These are phyloP conservation scores for Pancytospora philotis DNA, from an alignment of 371 early-diverging fungal species.

Conservation along the genomic window DNA sequence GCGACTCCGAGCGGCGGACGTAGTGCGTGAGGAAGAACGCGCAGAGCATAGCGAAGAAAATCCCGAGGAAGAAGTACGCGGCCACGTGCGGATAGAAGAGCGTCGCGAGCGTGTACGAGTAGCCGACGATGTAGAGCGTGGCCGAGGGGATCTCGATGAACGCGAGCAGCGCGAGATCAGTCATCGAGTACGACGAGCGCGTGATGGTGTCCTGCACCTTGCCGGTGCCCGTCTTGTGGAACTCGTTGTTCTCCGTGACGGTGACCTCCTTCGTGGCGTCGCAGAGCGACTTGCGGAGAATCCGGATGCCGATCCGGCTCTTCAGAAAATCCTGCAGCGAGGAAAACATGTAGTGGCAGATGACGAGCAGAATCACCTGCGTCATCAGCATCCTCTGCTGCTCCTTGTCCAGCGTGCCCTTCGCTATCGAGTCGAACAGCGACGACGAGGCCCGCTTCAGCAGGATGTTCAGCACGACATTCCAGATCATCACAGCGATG, in stretches of 20 bases:
- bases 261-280: not conserved
- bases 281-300: too few species aligned
- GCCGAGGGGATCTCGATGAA: constrained; percentile 7
- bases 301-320: too few species aligned
- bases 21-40: not conserved
- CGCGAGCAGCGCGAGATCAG: not conserved
- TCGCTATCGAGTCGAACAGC: too few species aligned
- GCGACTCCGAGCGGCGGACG: not conserved
- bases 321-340: too few species aligned
- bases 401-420: too few species aligned
- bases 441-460: too few species aligned
- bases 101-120: not conserved
- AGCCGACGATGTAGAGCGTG: not conserved
- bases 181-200: not conserved
- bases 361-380: too few species aligned
- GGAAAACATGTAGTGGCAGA: too few species aligned
- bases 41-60: not conserved
- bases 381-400: too few species aligned
- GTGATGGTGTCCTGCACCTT: constrained; percentile 11
- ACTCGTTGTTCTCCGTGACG: not conserved
- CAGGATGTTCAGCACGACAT: too few species aligned
- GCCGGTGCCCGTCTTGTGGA: constrained; percentile 8
- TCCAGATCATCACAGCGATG: too few species aligned
- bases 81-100: not conserved
- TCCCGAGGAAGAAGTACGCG: not conserved